Conservation (phyloP, 345 rosid genomes). For the Erodium maritimum region DNA sequence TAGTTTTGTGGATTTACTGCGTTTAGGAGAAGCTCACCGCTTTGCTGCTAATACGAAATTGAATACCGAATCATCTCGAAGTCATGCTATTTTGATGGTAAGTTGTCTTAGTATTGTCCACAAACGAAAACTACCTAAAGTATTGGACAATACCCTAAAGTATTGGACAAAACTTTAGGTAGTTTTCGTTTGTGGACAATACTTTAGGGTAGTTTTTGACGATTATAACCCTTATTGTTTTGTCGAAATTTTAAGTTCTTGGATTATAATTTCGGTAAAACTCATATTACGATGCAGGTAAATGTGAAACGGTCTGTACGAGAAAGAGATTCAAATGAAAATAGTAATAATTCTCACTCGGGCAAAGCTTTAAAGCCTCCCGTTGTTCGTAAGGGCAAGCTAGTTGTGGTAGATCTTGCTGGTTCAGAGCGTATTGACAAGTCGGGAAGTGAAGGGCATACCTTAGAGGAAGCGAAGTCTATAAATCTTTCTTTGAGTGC, state of each 20-base stretch:
- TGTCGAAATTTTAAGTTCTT: too few species aligned
- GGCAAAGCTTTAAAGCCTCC: constrained; percentile 62
- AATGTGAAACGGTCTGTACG: constrained; percentile 57
- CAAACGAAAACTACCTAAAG: too few species aligned
- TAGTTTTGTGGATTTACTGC: constrained; percentile 67
- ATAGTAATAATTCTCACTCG: constrained; percentile 33
- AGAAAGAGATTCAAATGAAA: constrained; percentile 45
- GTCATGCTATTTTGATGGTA: constrained; percentile 96
- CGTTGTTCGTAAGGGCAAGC: constrained; percentile 69
- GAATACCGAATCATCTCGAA: constrained; percentile 92
- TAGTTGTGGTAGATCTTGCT: constrained; percentile 96
- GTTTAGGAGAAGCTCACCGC: constrained; percentile 83
- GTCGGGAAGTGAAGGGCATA: constrained; percentile 98
- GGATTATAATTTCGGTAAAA: neutral
- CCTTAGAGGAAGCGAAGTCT: constrained; percentile 97
- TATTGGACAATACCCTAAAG: too few species aligned
- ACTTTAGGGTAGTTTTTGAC: too few species aligned
- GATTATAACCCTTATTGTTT: too few species aligned
- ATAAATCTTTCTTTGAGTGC: constrained; percentile 97
- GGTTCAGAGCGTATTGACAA: constrained; percentile 97
- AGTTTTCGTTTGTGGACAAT: too few species aligned
- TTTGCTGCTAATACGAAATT: constrained; percentile 94
- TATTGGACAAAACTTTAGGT: too few species aligned
- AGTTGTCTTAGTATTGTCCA: too few species aligned
- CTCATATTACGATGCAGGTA: constrained; percentile 40